phyloP scores from a whole-genome alignment of 1,284 basidiomycete species.

The Cutaneotrichosporon sp. region DNA sequence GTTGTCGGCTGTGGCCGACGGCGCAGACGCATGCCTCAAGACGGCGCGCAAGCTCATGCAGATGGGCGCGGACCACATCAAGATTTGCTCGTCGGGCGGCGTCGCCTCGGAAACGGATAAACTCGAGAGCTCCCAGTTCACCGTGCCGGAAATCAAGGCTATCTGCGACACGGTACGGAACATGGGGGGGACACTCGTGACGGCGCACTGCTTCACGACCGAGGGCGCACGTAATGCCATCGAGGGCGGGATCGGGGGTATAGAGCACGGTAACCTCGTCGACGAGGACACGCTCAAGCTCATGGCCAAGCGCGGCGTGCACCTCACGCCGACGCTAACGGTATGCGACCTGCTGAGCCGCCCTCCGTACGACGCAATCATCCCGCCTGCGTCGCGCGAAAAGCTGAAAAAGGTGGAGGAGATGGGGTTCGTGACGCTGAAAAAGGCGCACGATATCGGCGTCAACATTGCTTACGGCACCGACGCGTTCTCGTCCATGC shows the following conservation, averaged over 20 bases:
- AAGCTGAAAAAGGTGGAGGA: conserved; percentile 24
- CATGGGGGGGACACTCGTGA: conserved; percentile 42
- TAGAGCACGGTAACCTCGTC: conserved; percentile 52
- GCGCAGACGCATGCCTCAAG: conserved; percentile 48
- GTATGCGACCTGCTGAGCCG: conserved; percentile 43
- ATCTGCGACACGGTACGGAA: conserved; percentile 51
- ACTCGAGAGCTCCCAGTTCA: conserved; percentile 53
- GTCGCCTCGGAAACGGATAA: conserved; percentile 52
- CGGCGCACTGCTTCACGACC: conserved; percentile 35
- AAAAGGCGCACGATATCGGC: conserved; percentile 27
- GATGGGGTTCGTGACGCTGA: conserved; percentile 23
- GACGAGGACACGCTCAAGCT: conserved; percentile 35
- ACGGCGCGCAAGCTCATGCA: conserved; percentile 52
- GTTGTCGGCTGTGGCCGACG: conserved; percentile 21
- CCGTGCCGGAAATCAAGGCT: conserved; percentile 51
- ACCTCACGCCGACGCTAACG: conserved; percentile 52
- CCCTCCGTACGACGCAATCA: conserved; percentile 24
- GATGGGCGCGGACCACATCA: conserved; percentile 50
- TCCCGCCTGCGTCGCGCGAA: conserved; percentile 21
- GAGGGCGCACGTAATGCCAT: conserved; percentile 35
- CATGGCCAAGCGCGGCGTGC: conserved; percentile 49
- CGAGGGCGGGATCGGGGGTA: conserved; percentile 44
- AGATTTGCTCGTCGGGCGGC: conserved; percentile 51
- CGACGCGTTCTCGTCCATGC: conserved; percentile 26
- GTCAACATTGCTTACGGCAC: conserved; percentile 32